Percentiles rank a stretch among this genome's conserved stretches.
These are phyloP conservation scores for Botrytis sinoallii DNA, from an alignment of 2,329 filamentous ascomycete species.

Conservation along the genomic window DNA sequence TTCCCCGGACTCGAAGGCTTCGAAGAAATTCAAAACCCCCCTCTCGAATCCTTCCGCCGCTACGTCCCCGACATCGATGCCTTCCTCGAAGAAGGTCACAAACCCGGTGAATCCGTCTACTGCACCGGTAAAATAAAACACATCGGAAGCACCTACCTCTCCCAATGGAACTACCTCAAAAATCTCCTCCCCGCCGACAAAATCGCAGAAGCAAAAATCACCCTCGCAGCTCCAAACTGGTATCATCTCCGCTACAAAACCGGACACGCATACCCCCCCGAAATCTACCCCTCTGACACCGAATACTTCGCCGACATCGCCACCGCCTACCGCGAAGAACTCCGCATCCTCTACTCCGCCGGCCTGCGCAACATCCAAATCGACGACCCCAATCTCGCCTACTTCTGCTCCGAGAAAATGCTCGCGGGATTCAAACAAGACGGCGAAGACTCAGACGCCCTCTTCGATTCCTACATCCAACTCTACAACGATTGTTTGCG, in stretches of 20 bases:
- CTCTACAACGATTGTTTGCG: constrained; percentile 72
- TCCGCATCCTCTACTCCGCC: constrained; percentile 51
- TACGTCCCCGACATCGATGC: constrained; percentile 43
- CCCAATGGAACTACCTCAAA: constrained; percentile 59
- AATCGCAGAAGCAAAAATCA: constrained; percentile 66
- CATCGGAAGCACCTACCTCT: constrained; percentile 46
- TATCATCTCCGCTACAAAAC: constrained; percentile 63
- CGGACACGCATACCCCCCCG: constrained; percentile 49
- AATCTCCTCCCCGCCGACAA: constrained; percentile 56
- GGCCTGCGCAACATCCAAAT: constrained; percentile 53
- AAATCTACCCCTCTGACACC: constrained; percentile 49
- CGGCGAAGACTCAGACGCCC: constrained; percentile 64
- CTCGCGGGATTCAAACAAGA: constrained; percentile 67
- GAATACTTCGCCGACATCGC: constrained; percentile 55
- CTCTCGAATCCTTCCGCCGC: constrained; percentile 41
- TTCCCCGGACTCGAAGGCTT: constrained; percentile 34
- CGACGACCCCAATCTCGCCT: constrained; percentile 59
- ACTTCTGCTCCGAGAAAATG: constrained; percentile 73
- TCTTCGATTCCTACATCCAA: constrained; percentile 71
- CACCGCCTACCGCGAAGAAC: constrained; percentile 50
- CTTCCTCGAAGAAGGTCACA: constrained; percentile 45
- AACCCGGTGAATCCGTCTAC: constrained; percentile 46
- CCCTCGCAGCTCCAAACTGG: constrained; percentile 64
- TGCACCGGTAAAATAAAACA: constrained; percentile 49
- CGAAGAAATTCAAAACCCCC: constrained; percentile 30